These are phyloP conservation scores for Didymosphaeria variabile DNA, from an alignment of 2,329 filamentous ascomycete species.

Conservation along the genomic window DNA sequence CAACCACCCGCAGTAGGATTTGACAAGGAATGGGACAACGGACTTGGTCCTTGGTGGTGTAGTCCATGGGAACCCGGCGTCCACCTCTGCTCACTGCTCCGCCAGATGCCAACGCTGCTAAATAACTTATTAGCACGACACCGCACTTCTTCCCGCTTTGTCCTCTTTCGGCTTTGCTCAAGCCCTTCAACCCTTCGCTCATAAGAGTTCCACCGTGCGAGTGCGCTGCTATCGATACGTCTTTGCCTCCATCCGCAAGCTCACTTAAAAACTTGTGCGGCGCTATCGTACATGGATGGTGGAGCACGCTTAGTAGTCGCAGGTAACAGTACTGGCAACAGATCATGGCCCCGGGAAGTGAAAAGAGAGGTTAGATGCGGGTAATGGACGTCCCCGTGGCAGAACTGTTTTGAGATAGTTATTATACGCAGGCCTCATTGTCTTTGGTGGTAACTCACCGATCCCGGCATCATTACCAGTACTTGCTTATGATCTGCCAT, in stretches of 20 bases:
- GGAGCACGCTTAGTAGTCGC: conserved; percentile 14
- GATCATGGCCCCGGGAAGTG: not conserved
- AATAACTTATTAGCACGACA: conserved; percentile 33
- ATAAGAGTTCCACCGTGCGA: conserved; percentile 49
- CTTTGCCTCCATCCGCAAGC: conserved; percentile 43
- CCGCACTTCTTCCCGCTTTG: conserved; percentile 44
- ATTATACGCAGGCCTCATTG: not conserved
- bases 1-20: conserved; percentile 23
- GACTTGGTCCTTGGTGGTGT: conserved; percentile 12
- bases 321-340: not conserved
- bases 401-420: not conserved
- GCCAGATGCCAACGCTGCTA: conserved; percentile 28
- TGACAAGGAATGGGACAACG: not conserved
- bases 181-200: conserved; percentile 38
- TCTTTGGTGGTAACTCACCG: not conserved
- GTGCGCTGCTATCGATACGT: conserved; percentile 50
- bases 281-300: conserved; percentile 42
- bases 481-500: not conserved
- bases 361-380: not conserved
- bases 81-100: conserved; percentile 3
- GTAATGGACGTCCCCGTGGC: not conserved
- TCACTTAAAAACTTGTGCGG: conserved; percentile 28
- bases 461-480: not conserved
- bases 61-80: not conserved
- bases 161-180: conserved; percentile 36